These are phyloP conservation scores for Phytophthora chlamydospora DNA, from an alignment of 352 stramenopile genomes.

Conservation along the genomic window DNA sequence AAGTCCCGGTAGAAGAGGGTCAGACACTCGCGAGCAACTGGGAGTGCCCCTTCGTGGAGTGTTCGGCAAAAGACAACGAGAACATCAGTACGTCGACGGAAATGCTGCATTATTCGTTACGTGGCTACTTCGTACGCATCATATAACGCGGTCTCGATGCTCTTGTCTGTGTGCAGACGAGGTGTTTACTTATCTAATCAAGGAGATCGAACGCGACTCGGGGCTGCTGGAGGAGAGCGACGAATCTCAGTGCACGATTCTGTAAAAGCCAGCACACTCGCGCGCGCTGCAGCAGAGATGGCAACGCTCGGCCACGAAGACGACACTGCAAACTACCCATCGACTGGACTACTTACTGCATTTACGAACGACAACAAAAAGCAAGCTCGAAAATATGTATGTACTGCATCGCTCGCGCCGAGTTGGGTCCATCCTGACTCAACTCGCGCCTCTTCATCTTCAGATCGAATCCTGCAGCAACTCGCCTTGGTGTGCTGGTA, in stretches of 20 bases:
- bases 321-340: background rate
- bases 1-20: constrained; percentile 86
- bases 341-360: background rate
- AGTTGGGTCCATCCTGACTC: too few relatives aligned
- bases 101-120: background rate
- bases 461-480: too few relatives aligned
- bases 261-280: constrained; percentile 52
- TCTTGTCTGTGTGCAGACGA: constrained; percentile 54
- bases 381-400: too few relatives aligned
- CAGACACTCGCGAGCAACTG: constrained; percentile 90
- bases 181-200: constrained; percentile 92
- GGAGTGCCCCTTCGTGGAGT: constrained; percentile 95
- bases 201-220: constrained; percentile 90
- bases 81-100: constrained; percentile 82
- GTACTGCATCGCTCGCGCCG: too few relatives aligned
- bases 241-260: constrained; percentile 77
- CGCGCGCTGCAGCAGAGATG: constrained; percentile 7
- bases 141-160: constrained; percentile 7
- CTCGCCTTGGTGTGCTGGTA: too few relatives aligned
- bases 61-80: constrained; percentile 91
- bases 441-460: too few relatives aligned
- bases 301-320: constrained; percentile 17
- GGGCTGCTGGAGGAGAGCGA: constrained; percentile 84
- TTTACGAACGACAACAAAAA: background rate
- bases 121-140: constrained; percentile 7